Evolutionary conservation across 2,329 filamentous ascomycete genomes (phyloP).

Genomic region (Talaromyces albobiverticillius): DNA sequence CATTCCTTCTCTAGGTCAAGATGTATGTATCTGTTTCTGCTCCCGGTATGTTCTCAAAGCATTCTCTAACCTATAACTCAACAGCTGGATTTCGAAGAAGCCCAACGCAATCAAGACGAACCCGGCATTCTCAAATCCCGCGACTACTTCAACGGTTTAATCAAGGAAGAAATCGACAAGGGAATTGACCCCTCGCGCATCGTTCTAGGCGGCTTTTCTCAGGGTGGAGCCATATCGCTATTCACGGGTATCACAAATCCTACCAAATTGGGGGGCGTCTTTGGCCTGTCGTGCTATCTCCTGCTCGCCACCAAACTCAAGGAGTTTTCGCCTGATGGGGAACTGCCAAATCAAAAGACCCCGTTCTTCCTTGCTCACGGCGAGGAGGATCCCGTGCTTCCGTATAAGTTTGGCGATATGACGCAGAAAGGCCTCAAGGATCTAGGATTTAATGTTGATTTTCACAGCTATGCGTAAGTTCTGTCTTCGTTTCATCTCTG

Average conservation of each 20-base stretch:
- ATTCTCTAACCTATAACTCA: not conserved
- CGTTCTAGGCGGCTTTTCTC: slow-evolving; percentile 64
- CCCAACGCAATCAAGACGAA: slow-evolving; percentile 50
- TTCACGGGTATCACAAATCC: slow-evolving; percentile 73
- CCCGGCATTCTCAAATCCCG: slow-evolving; percentile 69
- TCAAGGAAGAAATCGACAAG: slow-evolving; percentile 74
- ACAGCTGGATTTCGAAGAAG: slow-evolving; percentile 43
- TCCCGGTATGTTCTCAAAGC: not conserved
- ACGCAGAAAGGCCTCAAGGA: slow-evolving; percentile 65
- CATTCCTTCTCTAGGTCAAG: slow-evolving; percentile 43
- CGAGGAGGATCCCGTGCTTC: slow-evolving; percentile 70
- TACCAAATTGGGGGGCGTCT: slow-evolving; percentile 79
- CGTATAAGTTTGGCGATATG: slow-evolving; percentile 63
- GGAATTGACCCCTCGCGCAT: slow-evolving; percentile 82
- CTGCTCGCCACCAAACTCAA: slow-evolving; percentile 65
- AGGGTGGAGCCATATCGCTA: slow-evolving; percentile 85
- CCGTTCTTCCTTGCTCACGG: slow-evolving; percentile 90
- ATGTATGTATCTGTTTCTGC: slow-evolving; percentile 29
- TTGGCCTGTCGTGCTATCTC: slow-evolving; percentile 80
- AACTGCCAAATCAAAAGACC: slow-evolving; percentile 67
- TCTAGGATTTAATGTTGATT: slow-evolving; percentile 69
- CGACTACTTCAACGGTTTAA: slow-evolving; percentile 73
- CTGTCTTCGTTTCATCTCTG: not conserved
- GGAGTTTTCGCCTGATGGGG: slow-evolving; percentile 48
- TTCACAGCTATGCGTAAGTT: slow-evolving; percentile 71